A percentile compares a stretch with the other conserved stretches of the same genome.
These are phyloP conservation scores for Pichia sp. DNA, from an alignment of 1,139 yeast genomes.

Conservation along the genomic window DNA sequence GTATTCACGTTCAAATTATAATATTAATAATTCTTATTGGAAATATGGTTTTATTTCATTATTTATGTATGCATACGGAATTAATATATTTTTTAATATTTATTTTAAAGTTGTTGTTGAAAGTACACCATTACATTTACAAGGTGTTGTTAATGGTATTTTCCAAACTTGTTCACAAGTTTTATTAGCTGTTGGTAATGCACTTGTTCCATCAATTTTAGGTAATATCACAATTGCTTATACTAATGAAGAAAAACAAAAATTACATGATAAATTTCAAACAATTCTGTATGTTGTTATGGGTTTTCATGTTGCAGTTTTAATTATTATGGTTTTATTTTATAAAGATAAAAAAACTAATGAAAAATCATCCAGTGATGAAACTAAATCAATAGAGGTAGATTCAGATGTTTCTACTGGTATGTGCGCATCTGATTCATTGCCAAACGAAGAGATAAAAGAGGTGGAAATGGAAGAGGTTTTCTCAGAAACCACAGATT, in stretches of 20 bases:
- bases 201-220: slow-evolving; percentile 25
- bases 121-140: slow-evolving; percentile 30
- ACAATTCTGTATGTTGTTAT: background rate
- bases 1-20: slow-evolving; percentile 23
- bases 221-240: slow-evolving; percentile 13
- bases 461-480: too few relatives aligned
- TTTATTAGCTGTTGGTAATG: slow-evolving; percentile 25
- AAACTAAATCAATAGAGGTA: too few relatives aligned
- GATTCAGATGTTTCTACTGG: too few relatives aligned
- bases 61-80: slow-evolving; percentile 18
- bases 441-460: too few relatives aligned
- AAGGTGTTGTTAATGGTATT: slow-evolving; percentile 31
- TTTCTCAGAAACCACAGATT: too few relatives aligned
- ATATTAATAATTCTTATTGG: slow-evolving; percentile 24
- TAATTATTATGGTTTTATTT: background rate
- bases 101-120: slow-evolving; percentile 24
- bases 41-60: slow-evolving; percentile 25
- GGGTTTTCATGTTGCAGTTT: background rate
- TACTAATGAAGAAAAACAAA: background rate
- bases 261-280: background rate
- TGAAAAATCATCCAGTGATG: too few relatives aligned
- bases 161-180: slow-evolving; percentile 30
- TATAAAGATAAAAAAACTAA: background rate
- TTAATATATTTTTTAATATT: slow-evolving; percentile 20
- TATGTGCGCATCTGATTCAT: too few relatives aligned